Base-by-base conservation (phyloP, 169 alveolate genomes). In the Pseudocohnilembus persalinus region DNA sequence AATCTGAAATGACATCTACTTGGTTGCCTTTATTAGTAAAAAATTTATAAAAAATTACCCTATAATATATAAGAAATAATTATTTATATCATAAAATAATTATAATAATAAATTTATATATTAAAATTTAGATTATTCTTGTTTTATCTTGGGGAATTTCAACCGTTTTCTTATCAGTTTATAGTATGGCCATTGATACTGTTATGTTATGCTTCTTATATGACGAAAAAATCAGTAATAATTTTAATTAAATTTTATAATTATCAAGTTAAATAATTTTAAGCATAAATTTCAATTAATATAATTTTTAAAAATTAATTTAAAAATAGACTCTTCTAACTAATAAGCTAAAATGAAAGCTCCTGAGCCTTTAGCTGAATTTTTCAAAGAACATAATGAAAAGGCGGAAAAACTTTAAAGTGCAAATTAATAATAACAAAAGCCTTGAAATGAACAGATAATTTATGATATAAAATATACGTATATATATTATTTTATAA, bases 171-270 rank as follows among this genome's bases (percentile, higher is more conserved):
- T 84, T 92, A 92, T 85, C 86, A 64, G 88, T 91, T 26, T 91
- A 84, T 82, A 92, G 93, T 25, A 89, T 91, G 87, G 91, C 92
- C 74, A 88, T 87, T 33, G 92, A 89, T 81, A 82, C 95, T 31
- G 82, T 91, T 32, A 80, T 91, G 31, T 76, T 77, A 31, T 91
- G 92, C 65, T 91, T 91, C 87, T 77, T 91, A 27, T 87, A 84
- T 35, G 95, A 91, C 77, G 95, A 91, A 89, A 88, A 89, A 75
- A 11, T 11, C 26, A 49, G 68, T 49, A 49, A 49, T 11, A 49
- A 49, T 49, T 11, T 11, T 11, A 49, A 49, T 20, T 49, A 49
- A 4, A 11, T 49, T 49, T 49, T 11, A 49, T 11, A 49, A 49
- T 49, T 11, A 49, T 49, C 4, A 49, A 11, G 68, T 49, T 49